Conservation (phyloP, 202 grass and related monocot species). For the Schoenoplectus triqueter region DNA sequence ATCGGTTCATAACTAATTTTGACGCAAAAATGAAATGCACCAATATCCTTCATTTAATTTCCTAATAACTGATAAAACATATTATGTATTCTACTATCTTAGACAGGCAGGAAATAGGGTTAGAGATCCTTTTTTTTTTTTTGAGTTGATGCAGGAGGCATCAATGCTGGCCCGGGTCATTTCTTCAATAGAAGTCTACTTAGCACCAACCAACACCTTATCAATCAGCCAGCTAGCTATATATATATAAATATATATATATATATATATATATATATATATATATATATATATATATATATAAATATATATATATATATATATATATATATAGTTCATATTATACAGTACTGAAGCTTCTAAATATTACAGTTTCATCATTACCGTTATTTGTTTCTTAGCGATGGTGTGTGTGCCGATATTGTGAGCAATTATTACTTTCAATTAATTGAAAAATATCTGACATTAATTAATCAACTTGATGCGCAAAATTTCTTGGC, state of each 20-base stretch:
- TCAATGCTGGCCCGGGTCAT: conserved; percentile 4
- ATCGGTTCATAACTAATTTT: too few species aligned
- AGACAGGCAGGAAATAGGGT: background rate
- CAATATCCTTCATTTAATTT: background rate
- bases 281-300: background rate
- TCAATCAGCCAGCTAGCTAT: background rate
- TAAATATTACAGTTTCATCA: background rate
- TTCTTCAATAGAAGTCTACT: background rate
- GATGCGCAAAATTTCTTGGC: background rate
- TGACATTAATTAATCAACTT: background rate
- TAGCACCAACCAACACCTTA: background rate
- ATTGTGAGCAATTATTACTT: too few species aligned
- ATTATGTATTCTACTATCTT: background rate
- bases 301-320: too few species aligned
- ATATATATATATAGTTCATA: background rate
- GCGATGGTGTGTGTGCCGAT: too few species aligned
- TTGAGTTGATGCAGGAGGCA: background rate
- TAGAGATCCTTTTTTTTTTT: background rate
- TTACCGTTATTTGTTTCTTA: background rate
- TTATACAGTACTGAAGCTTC: background rate
- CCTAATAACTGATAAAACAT: background rate
- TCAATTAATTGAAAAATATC: background rate
- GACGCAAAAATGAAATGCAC: background rate
- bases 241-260: too few species aligned
- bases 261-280: background rate